Evolutionary conservation across 345 rosid species (phyloP).

Genomic region (Brassica juncea): DNA sequence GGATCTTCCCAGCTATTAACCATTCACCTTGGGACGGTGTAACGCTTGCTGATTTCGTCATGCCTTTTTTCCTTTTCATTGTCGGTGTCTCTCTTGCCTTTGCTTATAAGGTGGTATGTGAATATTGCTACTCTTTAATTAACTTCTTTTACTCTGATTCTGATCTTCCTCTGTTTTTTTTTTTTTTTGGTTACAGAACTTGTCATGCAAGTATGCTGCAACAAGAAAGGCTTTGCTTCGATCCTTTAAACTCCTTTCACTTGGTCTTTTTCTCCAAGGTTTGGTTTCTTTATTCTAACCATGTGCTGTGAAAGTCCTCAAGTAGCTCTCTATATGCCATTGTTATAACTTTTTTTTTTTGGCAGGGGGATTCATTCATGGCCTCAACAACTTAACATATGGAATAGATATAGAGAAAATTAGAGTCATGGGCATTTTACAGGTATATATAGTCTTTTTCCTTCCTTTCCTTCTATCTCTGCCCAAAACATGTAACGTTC

Average conservation of each 20-base stretch:
- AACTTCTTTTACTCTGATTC: neutral
- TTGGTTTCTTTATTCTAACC: neutral
- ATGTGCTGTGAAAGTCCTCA: neutral
- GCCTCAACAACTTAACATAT: slow-evolving; percentile 56
- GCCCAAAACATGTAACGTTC: neutral
- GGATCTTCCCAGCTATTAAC: slow-evolving; percentile 71
- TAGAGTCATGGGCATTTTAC: slow-evolving; percentile 79
- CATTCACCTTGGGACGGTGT: slow-evolving; percentile 95
- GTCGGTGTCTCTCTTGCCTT: slow-evolving; percentile 84
- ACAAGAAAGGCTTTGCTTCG: slow-evolving; percentile 68
- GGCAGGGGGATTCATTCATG: slow-evolving; percentile 84
- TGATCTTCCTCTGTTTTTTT: slow-evolving; percentile 2
- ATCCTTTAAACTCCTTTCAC: slow-evolving; percentile 54
- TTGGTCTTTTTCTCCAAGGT: slow-evolving; percentile 92
- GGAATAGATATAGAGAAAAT: slow-evolving; percentile 63
- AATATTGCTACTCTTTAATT: neutral
- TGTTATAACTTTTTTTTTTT: neutral
- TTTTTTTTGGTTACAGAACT: slow-evolving; percentile 45
- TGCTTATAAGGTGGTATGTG: slow-evolving; percentile 59
- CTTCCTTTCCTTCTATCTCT: neutral
- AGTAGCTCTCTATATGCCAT: neutral
- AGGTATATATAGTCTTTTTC: slow-evolving; percentile 48
- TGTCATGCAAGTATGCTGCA: slow-evolving; percentile 54
- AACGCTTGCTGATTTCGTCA: slow-evolving; percentile 85
- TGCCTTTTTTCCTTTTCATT: slow-evolving; percentile 92